These are phyloP conservation scores for Rhizopogon rudus DNA, from an alignment of 768 basidiomycete genomes.

Conservation along the genomic window DNA sequence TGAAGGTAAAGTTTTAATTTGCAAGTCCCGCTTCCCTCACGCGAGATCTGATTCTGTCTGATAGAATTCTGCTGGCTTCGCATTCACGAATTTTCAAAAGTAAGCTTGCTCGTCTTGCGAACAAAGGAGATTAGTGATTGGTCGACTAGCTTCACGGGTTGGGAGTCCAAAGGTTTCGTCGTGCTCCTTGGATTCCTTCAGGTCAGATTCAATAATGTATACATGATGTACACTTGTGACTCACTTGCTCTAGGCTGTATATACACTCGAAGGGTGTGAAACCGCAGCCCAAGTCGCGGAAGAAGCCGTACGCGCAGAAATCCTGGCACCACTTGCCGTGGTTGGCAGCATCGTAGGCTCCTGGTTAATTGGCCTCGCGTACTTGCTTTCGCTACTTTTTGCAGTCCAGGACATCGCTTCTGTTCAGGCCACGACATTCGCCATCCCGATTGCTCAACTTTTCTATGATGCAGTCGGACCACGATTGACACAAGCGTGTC, in stretches of 20 bases:
- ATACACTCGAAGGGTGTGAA: slow-evolving; percentile 58
- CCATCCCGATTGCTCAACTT: slow-evolving; percentile 58
- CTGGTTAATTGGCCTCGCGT: slow-evolving; percentile 51
- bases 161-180: slow-evolving; percentile 48
- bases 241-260: slow-evolving; percentile 38
- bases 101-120: slow-evolving; percentile 12
- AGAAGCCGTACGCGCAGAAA: slow-evolving; percentile 49
- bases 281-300: slow-evolving; percentile 63
- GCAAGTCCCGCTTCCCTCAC: slow-evolving; percentile 10
- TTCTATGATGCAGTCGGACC: slow-evolving; percentile 50
- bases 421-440: slow-evolving; percentile 45
- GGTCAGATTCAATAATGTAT: slow-evolving; percentile 10
- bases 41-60: background rate
- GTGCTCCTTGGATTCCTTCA: slow-evolving; percentile 54
- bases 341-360: slow-evolving; percentile 53
- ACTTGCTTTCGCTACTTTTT: slow-evolving; percentile 57
- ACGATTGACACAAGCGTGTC: slow-evolving; percentile 43
- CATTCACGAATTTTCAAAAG: slow-evolving; percentile 56
- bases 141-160: slow-evolving; percentile 46
- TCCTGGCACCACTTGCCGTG: slow-evolving; percentile 53
- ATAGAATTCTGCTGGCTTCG: slow-evolving; percentile 48
- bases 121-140: background rate
- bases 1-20: slow-evolving; percentile 34
- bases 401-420: slow-evolving; percentile 47
- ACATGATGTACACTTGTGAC: background rate